Evolutionary conservation across 352 stramenopile genomes (phyloP).

Genomic region (Chrysophaeum taylorii): DNA sequence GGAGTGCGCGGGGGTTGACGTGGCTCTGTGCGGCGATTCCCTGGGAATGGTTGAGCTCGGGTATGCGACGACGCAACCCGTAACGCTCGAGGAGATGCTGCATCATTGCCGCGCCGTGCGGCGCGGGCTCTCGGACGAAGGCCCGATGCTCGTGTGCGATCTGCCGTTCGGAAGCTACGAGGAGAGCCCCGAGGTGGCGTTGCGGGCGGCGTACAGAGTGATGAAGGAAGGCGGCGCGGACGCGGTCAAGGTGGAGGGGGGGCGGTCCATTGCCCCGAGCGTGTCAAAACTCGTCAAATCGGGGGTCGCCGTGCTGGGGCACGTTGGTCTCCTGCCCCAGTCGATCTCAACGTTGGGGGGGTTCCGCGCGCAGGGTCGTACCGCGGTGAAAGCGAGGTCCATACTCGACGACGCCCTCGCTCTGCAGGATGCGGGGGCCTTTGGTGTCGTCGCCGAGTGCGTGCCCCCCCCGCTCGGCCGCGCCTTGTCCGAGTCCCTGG

Average conservation of each 20-base stretch:
- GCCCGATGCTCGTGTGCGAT: conserved; percentile 87
- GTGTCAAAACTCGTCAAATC: conserved; percentile 51
- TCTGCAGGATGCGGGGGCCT: conserved; percentile 86
- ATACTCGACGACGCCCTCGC: conserved; percentile 91
- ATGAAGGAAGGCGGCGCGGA: conserved; percentile 91
- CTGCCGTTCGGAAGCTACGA: conserved; percentile 98
- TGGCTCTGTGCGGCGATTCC: conserved; percentile 93
- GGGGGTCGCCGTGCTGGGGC: conserved; percentile 91
- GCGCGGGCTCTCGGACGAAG: conserved; percentile 42
- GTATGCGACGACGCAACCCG: conserved; percentile 72
- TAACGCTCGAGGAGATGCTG: conserved; percentile 96
- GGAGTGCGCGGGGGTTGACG: conserved; percentile 92
- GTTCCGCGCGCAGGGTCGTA: conserved; percentile 89
- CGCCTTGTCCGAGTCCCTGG: conserved; percentile 80
- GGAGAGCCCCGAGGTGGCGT: too few relatives aligned
- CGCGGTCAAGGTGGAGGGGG: conserved; percentile 95
- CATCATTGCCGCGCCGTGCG: conserved; percentile 91
- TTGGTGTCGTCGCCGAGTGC: conserved; percentile 78
- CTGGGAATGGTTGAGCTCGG: conserved; percentile 94
- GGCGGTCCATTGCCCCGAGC: conserved; percentile 38
- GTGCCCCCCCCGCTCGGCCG: conserved; percentile 74
- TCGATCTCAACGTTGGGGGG: conserved; percentile 76
- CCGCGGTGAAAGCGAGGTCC: conserved; percentile 66
- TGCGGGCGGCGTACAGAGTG: too few relatives aligned
- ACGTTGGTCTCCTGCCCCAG: conserved; percentile 93